These are phyloP conservation scores for Microbotryomycetes sp. DNA, from an alignment of 1,284 basidiomycete genomes.

Conservation along the genomic window DNA sequence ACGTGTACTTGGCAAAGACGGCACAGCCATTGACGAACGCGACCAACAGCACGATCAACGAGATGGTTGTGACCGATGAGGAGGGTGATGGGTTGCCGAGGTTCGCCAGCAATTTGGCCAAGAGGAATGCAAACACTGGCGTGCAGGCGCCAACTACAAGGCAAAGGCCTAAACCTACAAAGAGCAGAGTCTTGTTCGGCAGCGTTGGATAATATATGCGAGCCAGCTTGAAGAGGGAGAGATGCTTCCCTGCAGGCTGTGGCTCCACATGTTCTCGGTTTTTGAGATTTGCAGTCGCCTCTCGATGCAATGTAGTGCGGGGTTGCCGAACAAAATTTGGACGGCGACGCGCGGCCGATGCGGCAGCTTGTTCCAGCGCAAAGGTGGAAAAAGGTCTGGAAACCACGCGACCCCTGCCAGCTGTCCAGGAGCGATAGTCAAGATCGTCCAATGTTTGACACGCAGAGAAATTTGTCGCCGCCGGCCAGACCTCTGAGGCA, in stretches of 20 bases:
- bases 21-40: constrained; percentile 69
- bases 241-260: constrained; percentile 1
- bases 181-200: constrained; percentile 63
- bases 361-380: not conserved
- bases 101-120: constrained; percentile 72
- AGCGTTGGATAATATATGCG: constrained; percentile 62
- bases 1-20: constrained; percentile 64
- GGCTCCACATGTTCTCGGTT: not conserved
- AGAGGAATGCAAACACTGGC: constrained; percentile 82
- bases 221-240: constrained; percentile 51
- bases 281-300: not conserved
- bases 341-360: too few species aligned
- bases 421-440: not conserved
- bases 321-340: not conserved
- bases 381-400: not conserved
- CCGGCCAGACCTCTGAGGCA: not conserved
- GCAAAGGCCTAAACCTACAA: constrained; percentile 61
- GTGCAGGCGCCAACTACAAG: constrained; percentile 72
- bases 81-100: constrained; percentile 56
- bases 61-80: constrained; percentile 51
- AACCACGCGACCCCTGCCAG: too few species aligned
- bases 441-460: not conserved
- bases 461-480: not conserved
- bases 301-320: too few species aligned
- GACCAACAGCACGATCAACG: constrained; percentile 54